Base-by-base conservation (phyloP, 108 stramenopile genomes). In the Cyclotella choctawhatcheeana region DNA sequence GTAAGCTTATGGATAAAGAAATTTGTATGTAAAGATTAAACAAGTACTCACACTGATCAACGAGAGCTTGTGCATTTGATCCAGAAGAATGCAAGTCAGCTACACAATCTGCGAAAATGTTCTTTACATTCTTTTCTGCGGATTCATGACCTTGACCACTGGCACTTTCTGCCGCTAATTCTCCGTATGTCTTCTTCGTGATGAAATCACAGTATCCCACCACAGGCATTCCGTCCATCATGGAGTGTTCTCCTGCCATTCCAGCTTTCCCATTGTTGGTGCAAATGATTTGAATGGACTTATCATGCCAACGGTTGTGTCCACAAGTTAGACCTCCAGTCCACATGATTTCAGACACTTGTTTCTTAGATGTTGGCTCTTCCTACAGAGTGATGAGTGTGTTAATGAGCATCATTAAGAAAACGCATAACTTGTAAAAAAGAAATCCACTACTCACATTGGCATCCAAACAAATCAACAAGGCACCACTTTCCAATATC, bases 181-280 rank as follows among this genome's bases (percentile, higher is more conserved):
- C 82, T 3, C 44, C 73, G 68, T 89, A 93, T 8, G 88, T 58
- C 5, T 70, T 79, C 37, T 81, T 84, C 17, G 86, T 84, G 45
- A 91, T 69, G 45, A 83, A 82, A 68, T 91, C 82, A 31, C 87
- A 82, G 64, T 81, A 83, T 30, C 75, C 65, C 22, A 93, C 85
- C 6, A 92, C 81, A 16, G 93, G 92, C 92, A 93, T 93, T 14
- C 95, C 95, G 71, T 96, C 95, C 93, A 94, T 94, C 93, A 93
- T 93, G 61, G 88, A 88, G 65, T 96, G 95, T 72, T 96, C 95
- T 8, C 89, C 89, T 20, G 84, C 44, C 74, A 94, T 56, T 25
- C 93, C 95, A 32, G 88, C 88, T 77, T 92, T 92, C 16, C 93
- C 95, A 67, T 96, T 94, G n/a, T 79, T 64, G 27, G 90, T 81